Evolutionary conservation across 23 red algal genomes (phyloP).

Genomic region (Chondrus crispus): DNA sequence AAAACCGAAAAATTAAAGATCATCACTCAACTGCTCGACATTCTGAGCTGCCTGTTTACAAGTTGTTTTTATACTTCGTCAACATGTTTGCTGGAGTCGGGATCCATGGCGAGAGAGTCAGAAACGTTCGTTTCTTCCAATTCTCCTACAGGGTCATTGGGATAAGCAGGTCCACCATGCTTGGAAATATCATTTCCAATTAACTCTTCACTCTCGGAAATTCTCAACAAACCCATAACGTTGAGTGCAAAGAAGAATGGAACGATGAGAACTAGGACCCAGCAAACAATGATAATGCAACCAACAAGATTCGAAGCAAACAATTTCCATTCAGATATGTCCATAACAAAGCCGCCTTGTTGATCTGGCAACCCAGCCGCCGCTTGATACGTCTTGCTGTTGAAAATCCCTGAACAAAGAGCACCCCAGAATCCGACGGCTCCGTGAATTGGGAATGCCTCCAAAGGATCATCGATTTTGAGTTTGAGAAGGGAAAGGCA

Average conservation of each 20-base stretch:
- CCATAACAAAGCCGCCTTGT: not conserved
- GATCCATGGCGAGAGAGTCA: no score
- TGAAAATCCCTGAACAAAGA: slow-evolving; percentile 75
- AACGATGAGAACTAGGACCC: slow-evolving; percentile 56
- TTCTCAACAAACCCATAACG: slow-evolving; percentile 59
- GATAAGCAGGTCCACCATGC: slow-evolving; percentile 55
- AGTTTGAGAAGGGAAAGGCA: slow-evolving; percentile 46
- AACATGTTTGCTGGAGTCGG: no score
- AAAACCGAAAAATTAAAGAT: no score
- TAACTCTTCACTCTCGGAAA: slow-evolving; percentile 75
- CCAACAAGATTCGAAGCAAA: slow-evolving; percentile 71
- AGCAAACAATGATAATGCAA: slow-evolving; percentile 60
- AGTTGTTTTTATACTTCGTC: no score
- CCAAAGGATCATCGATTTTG: slow-evolving; percentile 92
- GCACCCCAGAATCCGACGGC: slow-evolving; percentile 82
- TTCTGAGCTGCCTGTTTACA: no score
- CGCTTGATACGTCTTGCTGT: slow-evolving; percentile 37
- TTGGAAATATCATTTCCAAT: slow-evolving; percentile 82
- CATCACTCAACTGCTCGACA: no score
- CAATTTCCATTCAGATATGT: not conserved
- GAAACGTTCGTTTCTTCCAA: no score
- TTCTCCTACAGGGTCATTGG: slow-evolving; percentile 6
- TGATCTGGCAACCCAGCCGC: slow-evolving; percentile 40
- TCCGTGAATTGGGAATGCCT: slow-evolving; percentile 88
- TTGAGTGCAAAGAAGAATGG: slow-evolving; percentile 83